Conservation (phyloP, 1,139 yeast species). For the Lipomyces yarrowii region DNA sequence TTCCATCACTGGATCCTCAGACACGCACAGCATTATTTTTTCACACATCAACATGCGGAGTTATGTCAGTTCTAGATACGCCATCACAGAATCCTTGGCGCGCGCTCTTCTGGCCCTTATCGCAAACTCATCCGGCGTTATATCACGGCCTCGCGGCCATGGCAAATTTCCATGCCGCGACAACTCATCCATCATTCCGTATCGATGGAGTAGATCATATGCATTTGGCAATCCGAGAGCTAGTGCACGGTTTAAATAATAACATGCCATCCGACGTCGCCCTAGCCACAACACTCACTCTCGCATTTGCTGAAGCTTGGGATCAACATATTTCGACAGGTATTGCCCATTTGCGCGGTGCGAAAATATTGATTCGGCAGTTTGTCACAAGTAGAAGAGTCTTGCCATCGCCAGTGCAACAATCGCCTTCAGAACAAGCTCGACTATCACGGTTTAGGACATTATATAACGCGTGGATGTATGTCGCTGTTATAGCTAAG, state of each 20-base stretch:
- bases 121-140: constrained; percentile 55
- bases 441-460: constrained; percentile 47
- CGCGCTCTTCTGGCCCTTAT: constrained; percentile 58
- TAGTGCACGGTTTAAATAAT: constrained; percentile 52
- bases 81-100: constrained; percentile 71
- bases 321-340: constrained; percentile 67
- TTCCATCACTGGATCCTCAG: constrained; percentile 38
- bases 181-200: constrained; percentile 50
- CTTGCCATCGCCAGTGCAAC: constrained; percentile 28
- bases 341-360: constrained; percentile 67
- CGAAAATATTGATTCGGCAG: constrained; percentile 57
- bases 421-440: constrained; percentile 14
- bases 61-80: constrained; percentile 65
- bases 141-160: constrained; percentile 66
- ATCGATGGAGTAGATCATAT: constrained; percentile 58
- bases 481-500: constrained; percentile 66
- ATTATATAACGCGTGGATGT: constrained; percentile 64
- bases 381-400: constrained; percentile 29
- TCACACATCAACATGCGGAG: constrained; percentile 52
- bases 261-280: constrained; percentile 67
- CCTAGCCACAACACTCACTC: constrained; percentile 61
- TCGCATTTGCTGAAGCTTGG: constrained; percentile 71
- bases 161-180: constrained; percentile 65
- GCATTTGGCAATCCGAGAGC: constrained; percentile 60
- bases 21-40: constrained; percentile 25